Percentiles rank a stretch among this genome's conserved stretches.
Evolutionary conservation across 306 rosid genomes (phyloP).

Genomic region (Corylus heterophylla): DNA sequence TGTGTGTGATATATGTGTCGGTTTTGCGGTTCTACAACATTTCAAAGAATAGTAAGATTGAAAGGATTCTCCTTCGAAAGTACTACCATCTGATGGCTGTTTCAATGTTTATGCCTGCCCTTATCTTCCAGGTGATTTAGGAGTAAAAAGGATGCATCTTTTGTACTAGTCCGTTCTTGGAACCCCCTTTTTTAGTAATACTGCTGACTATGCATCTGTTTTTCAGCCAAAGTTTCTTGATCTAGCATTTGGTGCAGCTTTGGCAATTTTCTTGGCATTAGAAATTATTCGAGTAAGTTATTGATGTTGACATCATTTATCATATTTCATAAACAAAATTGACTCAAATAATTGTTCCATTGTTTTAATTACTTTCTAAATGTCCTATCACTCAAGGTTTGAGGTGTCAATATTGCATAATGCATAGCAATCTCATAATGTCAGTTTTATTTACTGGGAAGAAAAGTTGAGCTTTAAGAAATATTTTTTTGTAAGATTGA

Average conservation of each 20-base stretch:
- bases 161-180: conserved; percentile 13
- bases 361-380: not conserved
- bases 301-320: conserved; percentile 5
- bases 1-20: conserved; percentile 59
- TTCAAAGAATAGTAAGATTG: conserved; percentile 87
- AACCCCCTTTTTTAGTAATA: conserved; percentile 9
- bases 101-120: conserved; percentile 91
- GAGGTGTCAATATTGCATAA: not conserved
- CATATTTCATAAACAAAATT: conserved; percentile 4
- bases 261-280: conserved; percentile 76
- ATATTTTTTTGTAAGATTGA: not conserved
- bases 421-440: not conserved
- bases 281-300: conserved; percentile 88
- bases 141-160: conserved; percentile 18
- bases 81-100: conserved; percentile 98
- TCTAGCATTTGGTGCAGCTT: conserved; percentile 90
- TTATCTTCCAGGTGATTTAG: conserved; percentile 82
- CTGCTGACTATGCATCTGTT: conserved; percentile 28
- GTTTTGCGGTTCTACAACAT: conserved; percentile 80
- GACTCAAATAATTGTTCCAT: not conserved
- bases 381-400: not conserved
- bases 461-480: not conserved
- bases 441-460: too few relatives aligned
- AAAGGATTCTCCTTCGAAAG: conserved; percentile 93
- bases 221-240: conserved; percentile 91